phyloP scores from a whole-genome alignment of 2,329 filamentous ascomycete genomes.

The Alternaria ethzedia region DNA sequence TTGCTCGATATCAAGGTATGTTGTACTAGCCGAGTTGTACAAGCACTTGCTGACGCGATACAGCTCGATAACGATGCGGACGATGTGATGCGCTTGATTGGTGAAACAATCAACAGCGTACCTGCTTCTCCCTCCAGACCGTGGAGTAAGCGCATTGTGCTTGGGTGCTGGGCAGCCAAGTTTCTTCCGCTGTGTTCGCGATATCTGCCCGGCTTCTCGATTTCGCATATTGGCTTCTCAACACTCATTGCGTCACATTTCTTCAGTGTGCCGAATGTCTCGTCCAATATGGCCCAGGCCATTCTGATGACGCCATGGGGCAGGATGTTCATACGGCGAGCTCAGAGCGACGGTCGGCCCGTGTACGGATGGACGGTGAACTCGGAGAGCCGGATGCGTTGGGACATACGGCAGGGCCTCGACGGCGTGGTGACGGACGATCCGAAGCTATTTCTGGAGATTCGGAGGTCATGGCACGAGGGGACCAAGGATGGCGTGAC shows the following conservation, averaged over 20 bases:
- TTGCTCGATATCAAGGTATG: conserved; percentile 85
- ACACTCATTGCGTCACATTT: conserved; percentile 74
- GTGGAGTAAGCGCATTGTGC: conserved; percentile 76
- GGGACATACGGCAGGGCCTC: conserved; percentile 70
- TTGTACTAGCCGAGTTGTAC: neutral
- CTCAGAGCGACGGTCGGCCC: conserved; percentile 61
- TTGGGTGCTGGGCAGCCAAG: conserved; percentile 83
- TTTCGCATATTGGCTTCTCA: conserved; percentile 73
- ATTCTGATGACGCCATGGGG: conserved; percentile 73
- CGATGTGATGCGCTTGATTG: conserved; percentile 73
- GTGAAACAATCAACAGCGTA: conserved; percentile 65
- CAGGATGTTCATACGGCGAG: conserved; percentile 67
- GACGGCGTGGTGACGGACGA: conserved; percentile 90
- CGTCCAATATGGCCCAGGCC: conserved; percentile 78
- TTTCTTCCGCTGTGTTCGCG: conserved; percentile 70
- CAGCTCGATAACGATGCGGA: conserved; percentile 73
- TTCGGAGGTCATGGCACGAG: conserved; percentile 55
- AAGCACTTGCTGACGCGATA: conserved; percentile 6
- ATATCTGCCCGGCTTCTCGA: conserved; percentile 67
- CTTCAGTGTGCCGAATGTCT: conserved; percentile 69
- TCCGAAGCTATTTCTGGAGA: conserved; percentile 69
- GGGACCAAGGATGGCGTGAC: conserved; percentile 37
- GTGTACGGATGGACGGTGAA: conserved; percentile 91
- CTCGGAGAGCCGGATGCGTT: conserved; percentile 77
- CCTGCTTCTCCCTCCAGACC: conserved; percentile 52